Evolutionary conservation across 2,329 filamentous ascomycete species (phyloP).

Genomic region (Rhynchosporium secalis): DNA sequence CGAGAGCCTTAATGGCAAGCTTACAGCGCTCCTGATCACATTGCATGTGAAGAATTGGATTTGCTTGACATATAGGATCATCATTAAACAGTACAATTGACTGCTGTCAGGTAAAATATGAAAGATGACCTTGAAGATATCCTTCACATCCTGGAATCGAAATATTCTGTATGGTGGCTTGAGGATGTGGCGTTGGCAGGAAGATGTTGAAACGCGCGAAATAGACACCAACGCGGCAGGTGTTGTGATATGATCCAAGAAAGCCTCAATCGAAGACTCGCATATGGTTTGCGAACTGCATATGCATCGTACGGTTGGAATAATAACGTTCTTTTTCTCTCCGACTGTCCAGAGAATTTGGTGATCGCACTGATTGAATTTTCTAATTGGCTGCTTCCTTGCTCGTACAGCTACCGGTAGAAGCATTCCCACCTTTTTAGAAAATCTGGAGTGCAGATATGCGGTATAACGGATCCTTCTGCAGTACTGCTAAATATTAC

Average conservation of each 20-base stretch:
- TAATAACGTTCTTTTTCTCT: neutral
- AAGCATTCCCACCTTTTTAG: slow-evolving; percentile 1
- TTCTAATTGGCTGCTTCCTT: neutral
- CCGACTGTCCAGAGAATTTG: neutral
- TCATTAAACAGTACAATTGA: no score
- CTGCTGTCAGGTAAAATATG: no score
- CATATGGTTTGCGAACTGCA: neutral
- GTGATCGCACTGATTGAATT: neutral
- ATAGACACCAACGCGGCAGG: neutral
- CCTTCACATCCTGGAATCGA: neutral
- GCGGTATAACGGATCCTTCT: neutral
- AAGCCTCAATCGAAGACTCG: neutral
- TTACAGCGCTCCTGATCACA: neutral
- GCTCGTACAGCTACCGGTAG: neutral
- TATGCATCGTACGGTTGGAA: slow-evolving; percentile 1
- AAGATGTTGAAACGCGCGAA: slow-evolving; percentile 5
- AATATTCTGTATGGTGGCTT: neutral
- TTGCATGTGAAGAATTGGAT: no score
- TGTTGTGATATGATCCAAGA: no score
- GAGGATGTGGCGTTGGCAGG: slow-evolving; percentile 2
- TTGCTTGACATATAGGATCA: no score
- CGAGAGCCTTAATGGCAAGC: neutral
- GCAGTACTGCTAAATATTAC: no score
- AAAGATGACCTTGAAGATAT: no score
- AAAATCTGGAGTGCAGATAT: slow-evolving; percentile 3